These are phyloP conservation scores for Nakaseomyces uthaithaninus DNA, from an alignment of 1,139 yeast genomes.

Conservation along the genomic window DNA sequence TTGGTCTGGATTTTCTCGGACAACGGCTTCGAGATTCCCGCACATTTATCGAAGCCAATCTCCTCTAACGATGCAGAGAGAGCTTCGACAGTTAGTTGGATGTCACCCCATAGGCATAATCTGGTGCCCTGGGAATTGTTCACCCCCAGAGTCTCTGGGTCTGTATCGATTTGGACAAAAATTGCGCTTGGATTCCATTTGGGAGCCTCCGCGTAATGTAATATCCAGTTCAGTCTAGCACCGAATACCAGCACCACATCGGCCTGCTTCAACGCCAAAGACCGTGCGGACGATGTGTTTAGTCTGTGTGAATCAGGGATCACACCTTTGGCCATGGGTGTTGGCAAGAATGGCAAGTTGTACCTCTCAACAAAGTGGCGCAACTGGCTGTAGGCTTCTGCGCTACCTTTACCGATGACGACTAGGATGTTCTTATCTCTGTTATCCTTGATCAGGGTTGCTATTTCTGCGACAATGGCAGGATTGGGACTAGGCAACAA, in stretches of 20 bases:
- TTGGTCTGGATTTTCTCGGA: constrained; percentile 34
- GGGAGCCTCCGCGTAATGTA: constrained; percentile 53
- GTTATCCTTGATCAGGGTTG: constrained; percentile 25
- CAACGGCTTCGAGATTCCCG: constrained; percentile 29
- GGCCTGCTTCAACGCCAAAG: constrained; percentile 44
- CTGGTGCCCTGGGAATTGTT: constrained; percentile 23
- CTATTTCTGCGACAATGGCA: constrained; percentile 33
- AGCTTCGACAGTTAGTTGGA: constrained; percentile 36
- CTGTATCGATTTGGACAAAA: constrained; percentile 49
- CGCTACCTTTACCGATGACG: constrained; percentile 58
- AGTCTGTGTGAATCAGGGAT: constrained; percentile 40
- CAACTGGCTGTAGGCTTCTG: constrained; percentile 37
- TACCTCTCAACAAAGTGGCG: constrained; percentile 36
- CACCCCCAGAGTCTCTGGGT: constrained; percentile 46
- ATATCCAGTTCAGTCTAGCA: constrained; percentile 59
- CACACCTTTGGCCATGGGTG: constrained; percentile 73
- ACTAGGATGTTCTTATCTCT: constrained; percentile 42
- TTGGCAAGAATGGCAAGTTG: constrained; percentile 49
- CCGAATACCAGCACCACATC: constrained; percentile 53
- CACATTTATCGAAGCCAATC: background rate
- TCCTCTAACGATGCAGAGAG: constrained; percentile 23
- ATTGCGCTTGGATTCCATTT: constrained; percentile 40
- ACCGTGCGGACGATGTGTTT: constrained; percentile 53
- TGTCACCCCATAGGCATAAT: constrained; percentile 38
- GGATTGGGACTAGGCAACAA: constrained; percentile 36